phyloP scores from a whole-genome alignment of 2,329 filamentous ascomycete species.

The Pseudogymnoascus pannorum region DNA sequence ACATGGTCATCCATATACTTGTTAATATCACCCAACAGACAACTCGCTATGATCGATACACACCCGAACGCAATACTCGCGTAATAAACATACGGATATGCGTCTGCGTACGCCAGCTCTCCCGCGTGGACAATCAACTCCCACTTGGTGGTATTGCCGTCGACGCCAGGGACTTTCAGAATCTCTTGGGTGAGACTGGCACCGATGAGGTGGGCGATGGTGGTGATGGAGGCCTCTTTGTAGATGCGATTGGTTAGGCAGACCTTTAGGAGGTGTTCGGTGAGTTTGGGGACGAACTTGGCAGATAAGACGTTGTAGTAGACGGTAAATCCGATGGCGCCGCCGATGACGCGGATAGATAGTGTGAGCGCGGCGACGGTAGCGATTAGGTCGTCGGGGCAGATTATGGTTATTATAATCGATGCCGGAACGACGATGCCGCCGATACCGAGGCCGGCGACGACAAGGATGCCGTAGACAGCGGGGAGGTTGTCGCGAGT shows the following conservation, averaged over 20 bases:
- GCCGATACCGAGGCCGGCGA: slow-evolving; percentile 58
- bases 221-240: slow-evolving; percentile 36
- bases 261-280: slow-evolving; percentile 16
- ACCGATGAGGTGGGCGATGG: slow-evolving; percentile 27
- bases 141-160: slow-evolving; percentile 41
- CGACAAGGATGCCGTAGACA: slow-evolving; percentile 48
- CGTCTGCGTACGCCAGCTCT: slow-evolving; percentile 44
- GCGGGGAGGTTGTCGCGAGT: slow-evolving; percentile 44
- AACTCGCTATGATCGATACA: slow-evolving; percentile 47
- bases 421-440: slow-evolving; percentile 61
- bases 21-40: slow-evolving; percentile 52
- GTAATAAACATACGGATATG: slow-evolving; percentile 56
- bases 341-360: slow-evolving; percentile 61
- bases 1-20: slow-evolving; percentile 53
- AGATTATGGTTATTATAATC: slow-evolving; percentile 63
- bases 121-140: slow-evolving; percentile 47
- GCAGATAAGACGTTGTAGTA: slow-evolving; percentile 48
- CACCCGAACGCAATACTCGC: slow-evolving; percentile 55
- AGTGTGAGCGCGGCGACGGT: slow-evolving; percentile 62
- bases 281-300: slow-evolving; percentile 30
- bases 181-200: slow-evolving; percentile 29
- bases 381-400: slow-evolving; percentile 62
- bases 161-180: slow-evolving; percentile 43
- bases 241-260: slow-evolving; percentile 19
- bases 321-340: slow-evolving; percentile 55